Evolutionary conservation across 2,329 filamentous ascomycete species (phyloP).

Genomic region (Pseudopyrenochaeta lycopersici): DNA sequence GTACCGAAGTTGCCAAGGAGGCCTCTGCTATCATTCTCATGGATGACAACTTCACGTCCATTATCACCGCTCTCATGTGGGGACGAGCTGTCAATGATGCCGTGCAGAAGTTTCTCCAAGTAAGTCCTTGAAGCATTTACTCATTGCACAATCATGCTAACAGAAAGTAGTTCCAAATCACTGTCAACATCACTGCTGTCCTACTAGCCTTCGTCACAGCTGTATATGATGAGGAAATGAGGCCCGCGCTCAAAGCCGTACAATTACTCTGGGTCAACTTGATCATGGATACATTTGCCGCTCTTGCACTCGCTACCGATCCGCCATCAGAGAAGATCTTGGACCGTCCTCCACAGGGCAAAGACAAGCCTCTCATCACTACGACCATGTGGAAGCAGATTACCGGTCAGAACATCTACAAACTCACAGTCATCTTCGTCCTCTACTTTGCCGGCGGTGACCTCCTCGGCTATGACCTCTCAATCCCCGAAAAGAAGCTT

Average conservation of each 20-base stretch:
- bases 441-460: conserved; percentile 68
- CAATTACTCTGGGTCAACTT: conserved; percentile 98
- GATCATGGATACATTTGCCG: conserved; percentile 93
- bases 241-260: conserved; percentile 91
- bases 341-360: conserved; percentile 85
- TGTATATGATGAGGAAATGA: conserved; percentile 82
- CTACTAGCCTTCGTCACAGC: conserved; percentile 97
- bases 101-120: conserved; percentile 92
- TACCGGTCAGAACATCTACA: conserved; percentile 68
- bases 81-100: conserved; percentile 98
- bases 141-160: conserved; percentile 14
- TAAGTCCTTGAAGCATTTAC: conserved; percentile 47
- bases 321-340: conserved; percentile 95
- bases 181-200: conserved; percentile 97
- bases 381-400: conserved; percentile 72
- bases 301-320: conserved; percentile 96
- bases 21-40: conserved; percentile 97
- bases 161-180: conserved; percentile 78
- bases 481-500: conserved; percentile 45
- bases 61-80: conserved; percentile 92
- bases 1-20: conserved; percentile 93
- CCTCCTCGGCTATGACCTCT: conserved; percentile 64
- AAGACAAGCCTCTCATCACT: conserved; percentile 83
- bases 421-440: conserved; percentile 66
- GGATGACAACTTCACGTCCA: conserved; percentile 97